These are phyloP conservation scores for Eucalyptus sp. DNA, from an alignment of 345 rosid species.

Conservation along the genomic window DNA sequence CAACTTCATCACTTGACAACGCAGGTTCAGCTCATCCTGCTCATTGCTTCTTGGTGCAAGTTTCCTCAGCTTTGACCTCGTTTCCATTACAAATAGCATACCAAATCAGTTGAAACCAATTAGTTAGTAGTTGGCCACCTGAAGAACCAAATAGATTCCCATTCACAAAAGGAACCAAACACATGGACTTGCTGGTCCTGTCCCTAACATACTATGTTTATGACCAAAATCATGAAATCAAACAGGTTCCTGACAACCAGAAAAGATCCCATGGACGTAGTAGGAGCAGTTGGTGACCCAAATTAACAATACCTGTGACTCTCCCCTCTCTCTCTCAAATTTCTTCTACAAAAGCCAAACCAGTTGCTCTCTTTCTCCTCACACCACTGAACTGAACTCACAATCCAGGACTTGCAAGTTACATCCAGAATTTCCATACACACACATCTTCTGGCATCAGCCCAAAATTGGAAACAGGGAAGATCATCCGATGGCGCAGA, in stretches of 20 bases:
- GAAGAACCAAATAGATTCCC: neutral
- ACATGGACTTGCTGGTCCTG: neutral
- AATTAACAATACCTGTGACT: neutral
- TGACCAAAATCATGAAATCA: neutral
- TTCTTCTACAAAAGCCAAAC: neutral
- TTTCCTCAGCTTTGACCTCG: neutral
- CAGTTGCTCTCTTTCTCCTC: neutral
- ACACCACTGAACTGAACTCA: neutral
- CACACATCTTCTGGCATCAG: neutral
- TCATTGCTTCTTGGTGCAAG: neutral
- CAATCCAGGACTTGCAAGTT: neutral
- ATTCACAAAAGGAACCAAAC: neutral
- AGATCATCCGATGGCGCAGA: neutral
- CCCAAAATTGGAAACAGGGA: neutral
- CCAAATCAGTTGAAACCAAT: neutral
- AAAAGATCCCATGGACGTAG: neutral
- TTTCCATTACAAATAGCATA: neutral
- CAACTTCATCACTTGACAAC: neutral
- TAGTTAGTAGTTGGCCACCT: neutral
- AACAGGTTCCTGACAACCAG: neutral
- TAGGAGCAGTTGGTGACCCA: neutral
- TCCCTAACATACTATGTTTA: neutral
- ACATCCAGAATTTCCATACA: neutral
- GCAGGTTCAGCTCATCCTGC: neutral
- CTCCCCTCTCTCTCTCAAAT: neutral